Evolutionary conservation across 2,329 filamentous ascomycete species (phyloP).

Genomic region (Fusarium tricinctum): DNA sequence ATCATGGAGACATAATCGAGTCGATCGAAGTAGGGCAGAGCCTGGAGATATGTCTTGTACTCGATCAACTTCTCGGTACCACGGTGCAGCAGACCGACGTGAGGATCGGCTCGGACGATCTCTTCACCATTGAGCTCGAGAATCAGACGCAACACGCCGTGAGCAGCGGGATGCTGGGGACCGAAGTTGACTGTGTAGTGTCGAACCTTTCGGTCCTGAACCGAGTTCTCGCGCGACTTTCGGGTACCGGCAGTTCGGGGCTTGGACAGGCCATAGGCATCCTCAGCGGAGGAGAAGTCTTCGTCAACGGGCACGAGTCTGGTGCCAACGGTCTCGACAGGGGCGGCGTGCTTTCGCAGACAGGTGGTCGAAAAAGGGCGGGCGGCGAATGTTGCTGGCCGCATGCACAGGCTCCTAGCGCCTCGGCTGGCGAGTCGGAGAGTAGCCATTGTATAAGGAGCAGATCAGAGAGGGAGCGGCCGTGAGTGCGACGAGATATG

Average conservation of each 20-base stretch:
- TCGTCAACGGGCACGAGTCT: slow-evolving; percentile 75
- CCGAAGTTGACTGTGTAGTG: slow-evolving; percentile 99
- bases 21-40: slow-evolving; percentile 97
- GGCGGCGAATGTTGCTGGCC: slow-evolving; percentile 58
- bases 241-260: slow-evolving; percentile 60
- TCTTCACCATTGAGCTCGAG: slow-evolving; percentile 98
- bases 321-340: slow-evolving; percentile 63
- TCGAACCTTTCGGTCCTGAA: slow-evolving; percentile 84
- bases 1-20: slow-evolving; percentile 99
- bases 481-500: slow-evolving; percentile 49
- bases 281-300: slow-evolving; percentile 69
- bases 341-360: slow-evolving; percentile 73
- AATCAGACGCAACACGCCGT: slow-evolving; percentile 97
- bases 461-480: slow-evolving; percentile 46
- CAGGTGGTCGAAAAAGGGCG: slow-evolving; percentile 77
- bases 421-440: slow-evolving; percentile 80
- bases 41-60: slow-evolving; percentile 99
- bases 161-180: slow-evolving; percentile 97
- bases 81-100: slow-evolving; percentile 95
- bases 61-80: slow-evolving; percentile 99
- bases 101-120: slow-evolving; percentile 95
- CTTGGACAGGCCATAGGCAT: slow-evolving; percentile 64
- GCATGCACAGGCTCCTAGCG: slow-evolving; percentile 76
- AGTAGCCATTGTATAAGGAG: slow-evolving; percentile 72
- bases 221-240: slow-evolving; percentile 63